A percentile compares a stretch with the other conserved stretches of the same genome.
Evolutionary conservation across 1,284 basidiomycete species (phyloP).

Genomic region (Cutaneotrichosporon spelunceum): DNA sequence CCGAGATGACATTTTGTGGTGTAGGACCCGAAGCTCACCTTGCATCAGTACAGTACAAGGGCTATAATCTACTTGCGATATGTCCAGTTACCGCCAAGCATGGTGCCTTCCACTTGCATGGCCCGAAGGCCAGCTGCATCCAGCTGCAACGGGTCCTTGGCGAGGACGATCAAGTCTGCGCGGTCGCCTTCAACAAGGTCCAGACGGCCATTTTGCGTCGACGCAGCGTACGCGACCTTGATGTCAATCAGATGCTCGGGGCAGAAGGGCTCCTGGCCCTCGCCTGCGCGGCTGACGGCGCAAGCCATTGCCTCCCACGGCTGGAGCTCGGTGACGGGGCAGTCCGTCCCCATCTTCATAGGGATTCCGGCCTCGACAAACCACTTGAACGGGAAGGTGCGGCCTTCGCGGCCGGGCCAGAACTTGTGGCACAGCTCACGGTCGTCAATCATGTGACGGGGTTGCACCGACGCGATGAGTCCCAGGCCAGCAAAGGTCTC

Average conservation of each 20-base stretch:
- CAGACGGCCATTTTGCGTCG: constrained; percentile 13
- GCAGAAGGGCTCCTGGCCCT: constrained; percentile 22
- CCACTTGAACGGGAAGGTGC: constrained; percentile 38
- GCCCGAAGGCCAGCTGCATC: constrained; percentile 32
- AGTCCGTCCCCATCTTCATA: constrained; percentile 41
- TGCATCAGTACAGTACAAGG: background rate
- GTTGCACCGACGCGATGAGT: constrained; percentile 43
- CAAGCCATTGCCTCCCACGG: constrained; percentile 46
- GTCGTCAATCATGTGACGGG: constrained; percentile 46
- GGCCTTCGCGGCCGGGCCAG: constrained; percentile 39
- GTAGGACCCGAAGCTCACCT: too few species aligned
- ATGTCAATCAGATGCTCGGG: constrained; percentile 29
- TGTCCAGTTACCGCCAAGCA: constrained; percentile 43
- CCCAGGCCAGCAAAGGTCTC: constrained; percentile 33
- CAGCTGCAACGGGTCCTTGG: constrained; percentile 30
- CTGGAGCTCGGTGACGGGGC: constrained; percentile 39
- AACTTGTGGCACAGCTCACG: constrained; percentile 35
- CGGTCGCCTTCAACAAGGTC: constrained; percentile 24
- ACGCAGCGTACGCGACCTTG: constrained; percentile 26
- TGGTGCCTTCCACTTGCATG: constrained; percentile 36
- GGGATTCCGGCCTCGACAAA: constrained; percentile 36
- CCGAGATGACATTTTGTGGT: too few species aligned
- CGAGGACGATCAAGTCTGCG: constrained; percentile 36
- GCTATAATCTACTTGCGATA: constrained; percentile 8
- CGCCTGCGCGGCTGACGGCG: constrained; percentile 25